Percentiles rank a stretch among this genome's conserved stretches.
Evolutionary conservation across 495 filamentous ascomycete genomes (phyloP).

Genomic region (Sordaria brevicollis): DNA sequence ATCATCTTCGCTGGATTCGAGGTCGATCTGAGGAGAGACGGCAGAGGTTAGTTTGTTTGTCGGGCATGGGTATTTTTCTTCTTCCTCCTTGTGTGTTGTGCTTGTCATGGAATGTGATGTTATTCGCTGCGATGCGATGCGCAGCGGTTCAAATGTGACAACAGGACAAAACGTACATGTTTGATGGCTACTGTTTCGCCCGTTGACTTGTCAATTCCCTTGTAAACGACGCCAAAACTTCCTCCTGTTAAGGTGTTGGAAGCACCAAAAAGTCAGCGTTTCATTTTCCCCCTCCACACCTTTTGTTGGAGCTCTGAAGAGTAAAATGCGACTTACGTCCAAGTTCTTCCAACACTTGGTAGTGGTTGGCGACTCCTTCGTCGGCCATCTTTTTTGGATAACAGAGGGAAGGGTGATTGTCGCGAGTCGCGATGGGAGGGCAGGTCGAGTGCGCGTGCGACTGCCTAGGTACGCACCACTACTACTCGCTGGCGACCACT

Average conservation of each 20-base stretch:
- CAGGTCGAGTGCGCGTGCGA: background rate
- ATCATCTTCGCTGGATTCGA: slow-evolving; percentile 95
- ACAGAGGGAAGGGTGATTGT: background rate
- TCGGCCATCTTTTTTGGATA: slow-evolving; percentile 39
- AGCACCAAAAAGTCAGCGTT: slow-evolving; percentile 7
- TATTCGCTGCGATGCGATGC: background rate
- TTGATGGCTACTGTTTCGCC: slow-evolving; percentile 90
- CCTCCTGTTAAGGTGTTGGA: slow-evolving; percentile 48
- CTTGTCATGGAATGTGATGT: background rate
- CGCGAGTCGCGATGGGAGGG: background rate
- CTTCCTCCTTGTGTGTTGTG: background rate
- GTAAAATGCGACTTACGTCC: slow-evolving; percentile 55
- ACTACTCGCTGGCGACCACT: background rate
- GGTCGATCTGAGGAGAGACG: slow-evolving; percentile 67
- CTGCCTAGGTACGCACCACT: background rate
- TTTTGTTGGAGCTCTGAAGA: background rate
- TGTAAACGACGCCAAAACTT: slow-evolving; percentile 95
- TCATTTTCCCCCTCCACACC: slow-evolving; percentile 6
- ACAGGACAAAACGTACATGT: slow-evolving; percentile 46
- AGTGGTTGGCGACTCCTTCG: slow-evolving; percentile 64
- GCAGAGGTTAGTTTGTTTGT: slow-evolving; percentile 15
- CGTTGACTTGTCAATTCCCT: slow-evolving; percentile 75
- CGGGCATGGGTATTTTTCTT: background rate
- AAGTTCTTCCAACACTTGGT: slow-evolving; percentile 85
- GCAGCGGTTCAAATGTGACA: background rate